These are phyloP conservation scores for Lactifluus hygrophoroides DNA, from an alignment of 768 basidiomycete genomes.

Conservation along the genomic window DNA sequence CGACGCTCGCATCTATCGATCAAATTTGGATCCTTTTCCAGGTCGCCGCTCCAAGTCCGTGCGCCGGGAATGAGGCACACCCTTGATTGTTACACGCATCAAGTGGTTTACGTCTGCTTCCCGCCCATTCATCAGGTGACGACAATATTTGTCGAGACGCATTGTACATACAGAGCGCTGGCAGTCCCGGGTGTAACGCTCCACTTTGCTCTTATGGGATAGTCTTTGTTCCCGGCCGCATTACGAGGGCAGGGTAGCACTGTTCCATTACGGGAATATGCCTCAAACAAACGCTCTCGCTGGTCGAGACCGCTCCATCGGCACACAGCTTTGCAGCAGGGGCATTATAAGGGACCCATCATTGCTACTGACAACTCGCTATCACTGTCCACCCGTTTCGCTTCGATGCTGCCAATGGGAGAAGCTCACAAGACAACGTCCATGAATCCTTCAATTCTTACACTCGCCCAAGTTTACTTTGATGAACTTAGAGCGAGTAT, in stretches of 20 bases:
- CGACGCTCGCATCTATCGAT: background rate
- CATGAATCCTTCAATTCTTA: background rate
- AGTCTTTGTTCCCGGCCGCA: background rate
- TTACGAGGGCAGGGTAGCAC: background rate
- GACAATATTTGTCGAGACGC: background rate
- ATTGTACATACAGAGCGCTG: background rate
- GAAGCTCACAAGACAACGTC: background rate
- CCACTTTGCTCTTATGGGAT: background rate
- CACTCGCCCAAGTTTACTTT: conserved; percentile 8
- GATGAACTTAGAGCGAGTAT: conserved; percentile 15
- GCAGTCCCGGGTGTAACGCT: background rate
- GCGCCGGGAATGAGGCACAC: background rate
- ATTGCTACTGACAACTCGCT: background rate
- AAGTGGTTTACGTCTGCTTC: background rate
- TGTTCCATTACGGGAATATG: background rate
- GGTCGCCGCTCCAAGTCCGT: background rate
- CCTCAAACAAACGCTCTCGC: background rate
- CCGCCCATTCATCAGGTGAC: background rate
- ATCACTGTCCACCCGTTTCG: background rate
- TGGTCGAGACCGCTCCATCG: conserved; percentile 9
- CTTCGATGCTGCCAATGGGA: background rate
- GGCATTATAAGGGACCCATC: background rate
- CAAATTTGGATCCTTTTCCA: too few species aligned
- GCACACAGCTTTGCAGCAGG: background rate
- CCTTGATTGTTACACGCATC: background rate